phyloP scores from a whole-genome alignment of 2,329 filamentous ascomycete species.

The Lecanicillium sp. region DNA sequence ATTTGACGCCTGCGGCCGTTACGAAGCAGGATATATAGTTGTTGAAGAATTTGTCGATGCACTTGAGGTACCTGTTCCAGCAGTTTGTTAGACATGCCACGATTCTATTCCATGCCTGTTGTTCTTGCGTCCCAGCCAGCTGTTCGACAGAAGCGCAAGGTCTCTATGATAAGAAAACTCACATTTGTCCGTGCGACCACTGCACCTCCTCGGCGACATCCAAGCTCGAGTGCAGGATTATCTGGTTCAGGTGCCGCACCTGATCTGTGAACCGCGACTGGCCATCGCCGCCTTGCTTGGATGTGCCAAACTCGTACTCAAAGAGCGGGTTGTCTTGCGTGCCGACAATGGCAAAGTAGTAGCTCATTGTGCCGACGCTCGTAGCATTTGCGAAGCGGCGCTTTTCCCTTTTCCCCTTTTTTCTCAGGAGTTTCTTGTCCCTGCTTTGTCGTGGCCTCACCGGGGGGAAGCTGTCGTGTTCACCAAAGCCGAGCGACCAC shows the following conservation, averaged over 20 bases:
- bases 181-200: slow-evolving; percentile 84
- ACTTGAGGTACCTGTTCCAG: slow-evolving; percentile 77
- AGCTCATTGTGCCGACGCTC: slow-evolving; percentile 87
- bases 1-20: slow-evolving; percentile 85
- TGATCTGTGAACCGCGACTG: slow-evolving; percentile 81
- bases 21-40: slow-evolving; percentile 93
- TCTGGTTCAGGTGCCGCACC: slow-evolving; percentile 90
- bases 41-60: slow-evolving; percentile 93
- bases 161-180: slow-evolving; percentile 19
- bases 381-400: no score
- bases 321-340: slow-evolving; percentile 94
- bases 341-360: slow-evolving; percentile 96
- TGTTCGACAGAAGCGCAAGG: slow-evolving; percentile 10
- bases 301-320: slow-evolving; percentile 94
- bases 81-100: not conserved
- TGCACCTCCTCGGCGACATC: slow-evolving; percentile 96
- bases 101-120: no score
- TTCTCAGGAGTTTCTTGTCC: no score
- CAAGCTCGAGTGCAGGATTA: slow-evolving; percentile 87
- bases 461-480: slow-evolving; percentile 1
- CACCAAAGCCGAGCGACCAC: not conserved
- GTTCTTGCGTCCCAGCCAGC: no score
- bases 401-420: no score
- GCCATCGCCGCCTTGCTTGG: slow-evolving; percentile 91
- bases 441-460: no score